Evolutionary conservation across 2,329 filamentous ascomycete species (phyloP).

Genomic region (Pseudocercospora pini-densiflorae): DNA sequence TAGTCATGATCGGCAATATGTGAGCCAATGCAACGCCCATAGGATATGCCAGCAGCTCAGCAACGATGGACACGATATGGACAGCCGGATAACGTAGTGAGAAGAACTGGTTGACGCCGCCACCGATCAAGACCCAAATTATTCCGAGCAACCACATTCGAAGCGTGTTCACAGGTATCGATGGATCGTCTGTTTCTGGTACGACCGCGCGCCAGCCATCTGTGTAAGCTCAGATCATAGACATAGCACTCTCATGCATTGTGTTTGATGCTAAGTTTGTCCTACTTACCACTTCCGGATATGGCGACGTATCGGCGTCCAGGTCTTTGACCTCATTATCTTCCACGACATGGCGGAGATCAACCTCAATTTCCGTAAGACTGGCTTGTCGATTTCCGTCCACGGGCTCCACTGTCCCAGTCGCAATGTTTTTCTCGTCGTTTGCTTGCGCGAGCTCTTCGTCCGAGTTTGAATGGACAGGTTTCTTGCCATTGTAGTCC

Average conservation of each 20-base stretch:
- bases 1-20: conserved; percentile 62
- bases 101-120: conserved; percentile 75
- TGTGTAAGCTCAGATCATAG: not conserved
- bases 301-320: conserved; percentile 57
- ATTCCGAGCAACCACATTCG: conserved; percentile 53
- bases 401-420: conserved; percentile 21
- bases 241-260: not conserved
- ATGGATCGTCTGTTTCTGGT: conserved; percentile 64
- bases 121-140: conserved; percentile 50
- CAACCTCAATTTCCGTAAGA: conserved; percentile 40
- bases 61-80: conserved; percentile 86
- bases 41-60: conserved; percentile 81
- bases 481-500: conserved; percentile 23
- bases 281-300: conserved; percentile 55
- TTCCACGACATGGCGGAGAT: conserved; percentile 46
- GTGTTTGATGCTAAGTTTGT: not conserved
- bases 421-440: conserved; percentile 20
- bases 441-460: conserved; percentile 20
- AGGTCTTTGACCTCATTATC: conserved; percentile 49
- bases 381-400: conserved; percentile 32
- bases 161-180: conserved; percentile 67
- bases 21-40: conserved; percentile 81
- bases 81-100: conserved; percentile 89
- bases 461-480: conserved; percentile 5
- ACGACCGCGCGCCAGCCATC: conserved; percentile 59